Evolutionary conservation across 176 grass and related monocot species (phyloP), one percentile per base, ranked within the genome.

Genomic region (Phoenix dactylifera): DNA sequence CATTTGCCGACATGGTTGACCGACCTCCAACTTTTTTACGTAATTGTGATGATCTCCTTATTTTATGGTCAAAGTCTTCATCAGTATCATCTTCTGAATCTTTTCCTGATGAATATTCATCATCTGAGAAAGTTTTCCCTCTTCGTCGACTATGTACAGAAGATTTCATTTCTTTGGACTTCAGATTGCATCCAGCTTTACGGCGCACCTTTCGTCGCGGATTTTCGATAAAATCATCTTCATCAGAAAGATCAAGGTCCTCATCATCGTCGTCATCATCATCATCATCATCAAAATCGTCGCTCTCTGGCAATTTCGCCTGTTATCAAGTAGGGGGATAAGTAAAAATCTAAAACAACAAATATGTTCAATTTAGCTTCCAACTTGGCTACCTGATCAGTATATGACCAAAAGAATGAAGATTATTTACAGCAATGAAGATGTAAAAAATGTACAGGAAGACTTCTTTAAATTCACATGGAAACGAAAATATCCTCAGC

Each of bases 21-120:
- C 53, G 72, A 59, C 55, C 58, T 28, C 71, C 65, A 67, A 58
- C 73, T 80, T 77, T 92, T 63, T 79, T 81, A 52, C 59, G 66
- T 51, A 83, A 76, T 56, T 76, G 72, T 30, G 72, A 69, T 29
- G 74, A 16, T 64, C 68, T 90, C 60, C 80, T 98, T 26, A 62
- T 60, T 63, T 51, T 82, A 17, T 89, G 81, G 55, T 64, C 65
- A 39, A 73, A 73, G 67, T 73, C 75, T 60, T 60, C 52, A 78
- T 78, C 77, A 5, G 59, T 85, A 58, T 80, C 74, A 49, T 59
- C 67, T 82, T 88, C 79, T 9, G 79, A 89, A 18, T 90, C 88
- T 62, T 87, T 86, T 68, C 77, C 87, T 63, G 87, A 89, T 65
- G 88, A 97, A 80, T 75, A 81, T 71, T 98, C 93, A 44, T 92